These are phyloP conservation scores for Mortierella sp. DNA, from an alignment of 371 early-diverging fungal genomes.

Conservation along the genomic window DNA sequence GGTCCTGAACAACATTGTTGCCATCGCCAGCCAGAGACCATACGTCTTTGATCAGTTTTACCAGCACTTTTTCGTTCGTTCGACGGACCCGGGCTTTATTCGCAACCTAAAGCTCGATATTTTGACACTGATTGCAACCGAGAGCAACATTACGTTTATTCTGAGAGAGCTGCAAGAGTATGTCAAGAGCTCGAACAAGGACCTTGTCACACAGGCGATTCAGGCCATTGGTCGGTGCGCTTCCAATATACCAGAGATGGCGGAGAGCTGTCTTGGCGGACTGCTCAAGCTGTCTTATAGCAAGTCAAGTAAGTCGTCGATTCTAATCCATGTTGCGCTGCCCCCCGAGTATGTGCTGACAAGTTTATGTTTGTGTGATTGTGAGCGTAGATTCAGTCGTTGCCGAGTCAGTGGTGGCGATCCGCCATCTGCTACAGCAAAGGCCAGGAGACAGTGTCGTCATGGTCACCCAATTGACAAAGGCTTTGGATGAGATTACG, in stretches of 20 bases:
- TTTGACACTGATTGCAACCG: slow-evolving; percentile 74
- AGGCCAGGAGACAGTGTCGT: slow-evolving; percentile 61
- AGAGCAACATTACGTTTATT: slow-evolving; percentile 66
- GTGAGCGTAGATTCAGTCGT: slow-evolving; percentile 72
- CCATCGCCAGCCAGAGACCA: slow-evolving; percentile 78
- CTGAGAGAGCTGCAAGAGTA: slow-evolving; percentile 69
- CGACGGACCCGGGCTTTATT: slow-evolving; percentile 81
- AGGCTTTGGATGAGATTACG: slow-evolving; percentile 72
- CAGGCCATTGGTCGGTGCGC: slow-evolving; percentile 80
- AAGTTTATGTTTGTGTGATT: background rate
- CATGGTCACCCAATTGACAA: slow-evolving; percentile 74
- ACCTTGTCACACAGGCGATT: slow-evolving; percentile 77
- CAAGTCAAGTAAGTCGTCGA: slow-evolving; percentile 69
- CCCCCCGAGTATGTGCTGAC: background rate
- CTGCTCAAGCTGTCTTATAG: slow-evolving; percentile 76
- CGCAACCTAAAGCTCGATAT: slow-evolving; percentile 89
- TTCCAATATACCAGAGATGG: slow-evolving; percentile 67
- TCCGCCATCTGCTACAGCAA: slow-evolving; percentile 77
- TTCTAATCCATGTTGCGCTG: background rate
- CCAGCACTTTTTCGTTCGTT: slow-evolving; percentile 84
- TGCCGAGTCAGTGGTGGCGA: slow-evolving; percentile 82
- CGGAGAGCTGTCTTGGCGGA: slow-evolving; percentile 69
- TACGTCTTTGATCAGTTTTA: slow-evolving; percentile 77
- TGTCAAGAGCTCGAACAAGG: slow-evolving; percentile 76
- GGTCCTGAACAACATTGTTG: slow-evolving; percentile 80